Evolutionary conservation across 345 rosid genomes (phyloP).

Genomic region (Luvunga scandens): DNA sequence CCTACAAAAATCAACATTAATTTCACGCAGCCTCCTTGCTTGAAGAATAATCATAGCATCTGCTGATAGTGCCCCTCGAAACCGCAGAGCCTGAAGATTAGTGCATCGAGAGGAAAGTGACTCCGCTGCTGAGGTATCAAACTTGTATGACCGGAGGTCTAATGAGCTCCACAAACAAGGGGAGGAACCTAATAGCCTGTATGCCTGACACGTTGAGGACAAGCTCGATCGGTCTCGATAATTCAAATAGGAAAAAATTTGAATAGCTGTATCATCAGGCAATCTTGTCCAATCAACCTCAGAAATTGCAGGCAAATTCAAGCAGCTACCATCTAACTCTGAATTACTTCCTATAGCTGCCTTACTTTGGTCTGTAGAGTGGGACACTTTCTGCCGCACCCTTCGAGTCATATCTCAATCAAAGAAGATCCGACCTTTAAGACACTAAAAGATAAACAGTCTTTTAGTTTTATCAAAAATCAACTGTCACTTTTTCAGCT

Average conservation of each 20-base stretch:
- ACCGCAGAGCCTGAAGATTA: conserved; percentile 25
- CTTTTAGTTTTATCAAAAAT: not conserved
- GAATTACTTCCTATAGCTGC: conserved; percentile 19
- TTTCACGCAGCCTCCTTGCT: conserved; percentile 30
- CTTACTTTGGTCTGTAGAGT: conserved; percentile 5
- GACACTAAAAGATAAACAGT: not conserved
- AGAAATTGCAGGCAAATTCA: not conserved
- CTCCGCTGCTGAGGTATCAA: conserved; percentile 14
- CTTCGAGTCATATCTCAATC: conserved; percentile 25
- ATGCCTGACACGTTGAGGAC: conserved; percentile 35
- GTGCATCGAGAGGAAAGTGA: conserved; percentile 25
- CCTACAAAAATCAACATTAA: conserved; percentile 32
- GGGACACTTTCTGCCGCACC: conserved; percentile 28
- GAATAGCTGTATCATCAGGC: conserved; percentile 38
- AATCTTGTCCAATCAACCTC: conserved; percentile 35
- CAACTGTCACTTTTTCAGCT: not conserved
- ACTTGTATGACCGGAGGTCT: conserved; percentile 30
- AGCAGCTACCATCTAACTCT: conserved; percentile 18
- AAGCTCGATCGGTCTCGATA: conserved; percentile 37
- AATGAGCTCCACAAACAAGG: conserved; percentile 35
- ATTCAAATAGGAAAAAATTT: conserved; percentile 27
- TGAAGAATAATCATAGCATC: conserved; percentile 32
- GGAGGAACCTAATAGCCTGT: conserved; percentile 32
- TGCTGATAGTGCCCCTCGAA: conserved; percentile 40
- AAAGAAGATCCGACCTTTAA: conserved; percentile 3